Percentiles rank a stretch among this genome's conserved stretches.
These are phyloP conservation scores for Solanum aculeatissimum DNA, from an alignment of 305 asterid species.

Conservation along the genomic window DNA sequence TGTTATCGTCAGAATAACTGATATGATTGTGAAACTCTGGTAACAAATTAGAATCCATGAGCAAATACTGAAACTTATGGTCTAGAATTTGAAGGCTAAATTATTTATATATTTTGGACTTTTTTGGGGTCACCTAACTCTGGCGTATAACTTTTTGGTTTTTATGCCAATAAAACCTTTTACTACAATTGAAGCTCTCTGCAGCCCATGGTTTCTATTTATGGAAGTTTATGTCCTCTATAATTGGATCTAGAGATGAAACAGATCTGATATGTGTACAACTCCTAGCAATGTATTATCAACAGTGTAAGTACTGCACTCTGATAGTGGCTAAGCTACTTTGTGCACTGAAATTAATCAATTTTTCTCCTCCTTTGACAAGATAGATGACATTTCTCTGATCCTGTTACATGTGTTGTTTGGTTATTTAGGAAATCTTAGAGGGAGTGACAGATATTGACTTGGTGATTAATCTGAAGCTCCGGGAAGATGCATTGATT, in stretches of 20 bases:
- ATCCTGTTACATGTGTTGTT: not conserved
- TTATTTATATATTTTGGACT: not conserved
- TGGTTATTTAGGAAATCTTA: slow-evolving; percentile 56
- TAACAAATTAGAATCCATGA: not conserved
- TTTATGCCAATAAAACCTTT: not conserved
- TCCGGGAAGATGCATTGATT: slow-evolving; percentile 67
- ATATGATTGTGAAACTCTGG: not conserved
- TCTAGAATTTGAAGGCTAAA: not conserved
- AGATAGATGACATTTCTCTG: not conserved
- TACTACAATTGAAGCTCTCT: not conserved
- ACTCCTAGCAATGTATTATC: not conserved
- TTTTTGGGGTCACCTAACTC: not conserved
- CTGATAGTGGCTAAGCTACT: not conserved
- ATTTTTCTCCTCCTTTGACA: not conserved
- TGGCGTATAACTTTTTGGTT: not conserved
- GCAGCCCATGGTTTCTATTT: not conserved
- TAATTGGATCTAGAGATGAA: not conserved
- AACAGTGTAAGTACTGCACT: not conserved
- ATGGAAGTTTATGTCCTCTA: not conserved
- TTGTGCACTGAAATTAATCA: not conserved
- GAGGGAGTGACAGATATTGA: slow-evolving; percentile 87
- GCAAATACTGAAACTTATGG: not conserved
- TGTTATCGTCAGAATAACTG: not conserved
- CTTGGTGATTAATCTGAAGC: slow-evolving; percentile 86
- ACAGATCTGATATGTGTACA: slow-evolving; percentile 1